phyloP scores from a whole-genome alignment of 1,284 basidiomycete genomes.

The Schizopora paradoxa region DNA sequence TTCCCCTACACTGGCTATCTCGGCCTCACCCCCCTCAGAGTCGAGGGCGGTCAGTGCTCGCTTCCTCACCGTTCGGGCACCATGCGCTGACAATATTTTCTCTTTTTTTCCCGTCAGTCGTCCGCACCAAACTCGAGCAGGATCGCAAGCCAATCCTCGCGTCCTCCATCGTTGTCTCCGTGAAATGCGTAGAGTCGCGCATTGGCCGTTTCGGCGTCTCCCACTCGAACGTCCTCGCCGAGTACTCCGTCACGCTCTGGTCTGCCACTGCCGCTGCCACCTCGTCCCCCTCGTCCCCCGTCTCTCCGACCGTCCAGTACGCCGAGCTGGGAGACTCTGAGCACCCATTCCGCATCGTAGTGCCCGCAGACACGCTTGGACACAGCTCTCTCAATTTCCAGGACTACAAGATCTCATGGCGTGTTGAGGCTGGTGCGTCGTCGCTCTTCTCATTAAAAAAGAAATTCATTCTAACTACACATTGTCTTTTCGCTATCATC shows the following conservation, averaged over 20 bases:
- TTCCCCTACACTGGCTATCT: slow-evolving; percentile 76
- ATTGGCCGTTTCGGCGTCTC: slow-evolving; percentile 50
- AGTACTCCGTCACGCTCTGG: slow-evolving; percentile 63
- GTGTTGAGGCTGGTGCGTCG: slow-evolving; percentile 70
- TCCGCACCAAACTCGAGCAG: slow-evolving; percentile 64
- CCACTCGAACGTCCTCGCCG: slow-evolving; percentile 60
- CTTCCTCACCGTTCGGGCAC: slow-evolving; percentile 13
- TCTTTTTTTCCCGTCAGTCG: slow-evolving; percentile 36
- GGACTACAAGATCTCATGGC: slow-evolving; percentile 75
- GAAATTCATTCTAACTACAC: slow-evolving; percentile 13
- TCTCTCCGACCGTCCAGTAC: too few species aligned
- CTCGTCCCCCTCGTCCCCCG: too few species aligned
- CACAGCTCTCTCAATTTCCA: slow-evolving; percentile 68
- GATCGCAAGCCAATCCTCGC: slow-evolving; percentile 62
- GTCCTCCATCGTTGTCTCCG: slow-evolving; percentile 56
- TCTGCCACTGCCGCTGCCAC: slow-evolving; percentile 49
- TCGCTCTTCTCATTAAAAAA: slow-evolving; percentile 16
- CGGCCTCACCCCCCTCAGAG: slow-evolving; percentile 70
- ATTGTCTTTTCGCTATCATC: slow-evolving; percentile 15
- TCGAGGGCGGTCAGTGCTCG: slow-evolving; percentile 60
- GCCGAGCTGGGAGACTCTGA: slow-evolving; percentile 59
- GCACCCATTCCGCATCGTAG: slow-evolving; percentile 60
- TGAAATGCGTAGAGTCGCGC: slow-evolving; percentile 76
- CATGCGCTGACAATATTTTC: slow-evolving; percentile 13
- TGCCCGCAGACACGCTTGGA: slow-evolving; percentile 60